A percentile compares a stretch with the other conserved stretches of the same genome.
These are phyloP conservation scores for Rhizomucor pusillus DNA, from an alignment of 371 early-diverging fungal genomes.

Conservation along the genomic window DNA sequence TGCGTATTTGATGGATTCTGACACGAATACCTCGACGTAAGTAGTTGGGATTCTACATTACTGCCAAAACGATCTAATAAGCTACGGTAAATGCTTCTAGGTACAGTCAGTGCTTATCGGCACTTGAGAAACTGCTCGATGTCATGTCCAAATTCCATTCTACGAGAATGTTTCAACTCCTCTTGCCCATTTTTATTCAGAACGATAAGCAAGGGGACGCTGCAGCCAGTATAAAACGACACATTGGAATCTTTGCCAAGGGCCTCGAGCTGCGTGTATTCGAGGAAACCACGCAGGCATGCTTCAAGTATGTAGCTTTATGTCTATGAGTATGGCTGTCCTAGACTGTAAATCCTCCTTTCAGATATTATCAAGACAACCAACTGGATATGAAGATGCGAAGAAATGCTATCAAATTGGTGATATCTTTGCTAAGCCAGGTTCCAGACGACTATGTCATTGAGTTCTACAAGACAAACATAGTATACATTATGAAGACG, in stretches of 20 bases:
- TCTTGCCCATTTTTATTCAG: conserved; percentile 55
- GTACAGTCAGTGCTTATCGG: conserved; percentile 50
- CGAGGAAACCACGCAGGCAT: conserved; percentile 30
- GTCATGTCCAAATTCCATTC: conserved; percentile 45
- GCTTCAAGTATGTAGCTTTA: conserved; percentile 42
- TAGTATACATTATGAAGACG: conserved; percentile 46
- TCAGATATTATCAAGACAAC: conserved; percentile 42
- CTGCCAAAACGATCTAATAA: too few species aligned
- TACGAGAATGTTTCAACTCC: conserved; percentile 41
- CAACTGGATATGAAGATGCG: conserved; percentile 32
- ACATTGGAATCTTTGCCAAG: conserved; percentile 37
- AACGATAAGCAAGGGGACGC: conserved; percentile 49
- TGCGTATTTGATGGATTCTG: neutral
- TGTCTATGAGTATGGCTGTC: neutral
- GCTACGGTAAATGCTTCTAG: conserved; percentile 27
- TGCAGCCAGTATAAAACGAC: conserved; percentile 35
- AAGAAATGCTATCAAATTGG: conserved; percentile 39
- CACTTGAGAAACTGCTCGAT: conserved; percentile 51
- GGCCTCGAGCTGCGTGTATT: conserved; percentile 39
- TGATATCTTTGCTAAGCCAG: conserved; percentile 45
- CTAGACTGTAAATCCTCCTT: neutral
- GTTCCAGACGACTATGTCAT: conserved; percentile 37
- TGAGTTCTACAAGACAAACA: conserved; percentile 48
- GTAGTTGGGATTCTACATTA: neutral
- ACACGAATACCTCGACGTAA: neutral